phyloP scores from a whole-genome alignment of 2,329 filamentous ascomycete genomes.

The Aspergillus melleus region DNA sequence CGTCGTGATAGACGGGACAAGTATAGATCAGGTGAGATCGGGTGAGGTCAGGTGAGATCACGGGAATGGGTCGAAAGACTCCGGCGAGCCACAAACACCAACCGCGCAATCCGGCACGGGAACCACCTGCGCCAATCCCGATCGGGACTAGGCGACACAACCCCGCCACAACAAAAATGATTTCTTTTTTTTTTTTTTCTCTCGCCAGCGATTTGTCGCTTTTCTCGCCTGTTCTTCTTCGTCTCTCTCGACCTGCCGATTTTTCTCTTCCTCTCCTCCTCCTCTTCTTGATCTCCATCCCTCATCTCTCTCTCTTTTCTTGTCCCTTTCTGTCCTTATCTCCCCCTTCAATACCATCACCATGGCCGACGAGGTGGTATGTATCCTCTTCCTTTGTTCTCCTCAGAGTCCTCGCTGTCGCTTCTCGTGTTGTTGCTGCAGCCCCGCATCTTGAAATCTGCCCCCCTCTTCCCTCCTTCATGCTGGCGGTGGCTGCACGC shows the following conservation, averaged over 20 bases:
- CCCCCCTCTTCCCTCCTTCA: conserved; percentile 12
- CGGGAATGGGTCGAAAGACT: conserved; percentile 11
- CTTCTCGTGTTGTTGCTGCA: conserved; percentile 26
- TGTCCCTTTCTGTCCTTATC: conserved; percentile 20
- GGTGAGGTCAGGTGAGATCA: background rate
- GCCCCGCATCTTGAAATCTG: conserved; percentile 32
- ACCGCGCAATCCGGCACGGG: conserved; percentile 2
- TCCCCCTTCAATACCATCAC: conserved; percentile 42
- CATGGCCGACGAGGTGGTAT: conserved; percentile 71
- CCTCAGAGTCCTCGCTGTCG: conserved; percentile 24
- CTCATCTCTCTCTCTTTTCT: conserved; percentile 21
- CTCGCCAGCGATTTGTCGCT: conserved; percentile 26
- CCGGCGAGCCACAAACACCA: conserved; percentile 4
- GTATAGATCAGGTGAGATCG: background rate
- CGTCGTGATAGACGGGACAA: background rate
- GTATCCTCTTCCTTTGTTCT: conserved; percentile 31
- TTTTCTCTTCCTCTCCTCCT: conserved; percentile 22
- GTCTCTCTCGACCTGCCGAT: conserved; percentile 22
- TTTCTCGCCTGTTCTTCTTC: conserved; percentile 25
- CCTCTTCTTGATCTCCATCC: conserved; percentile 19
- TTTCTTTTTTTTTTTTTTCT: conserved; percentile 20
- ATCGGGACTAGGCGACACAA: conserved; percentile 25
- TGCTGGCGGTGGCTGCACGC: conserved; percentile 12
- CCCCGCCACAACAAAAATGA: conserved; percentile 38
- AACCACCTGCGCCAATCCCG: conserved; percentile 23